Base-by-base conservation (phyloP, 2,329 filamentous ascomycete species). In the Colletotrichum theobromicola region DNA sequence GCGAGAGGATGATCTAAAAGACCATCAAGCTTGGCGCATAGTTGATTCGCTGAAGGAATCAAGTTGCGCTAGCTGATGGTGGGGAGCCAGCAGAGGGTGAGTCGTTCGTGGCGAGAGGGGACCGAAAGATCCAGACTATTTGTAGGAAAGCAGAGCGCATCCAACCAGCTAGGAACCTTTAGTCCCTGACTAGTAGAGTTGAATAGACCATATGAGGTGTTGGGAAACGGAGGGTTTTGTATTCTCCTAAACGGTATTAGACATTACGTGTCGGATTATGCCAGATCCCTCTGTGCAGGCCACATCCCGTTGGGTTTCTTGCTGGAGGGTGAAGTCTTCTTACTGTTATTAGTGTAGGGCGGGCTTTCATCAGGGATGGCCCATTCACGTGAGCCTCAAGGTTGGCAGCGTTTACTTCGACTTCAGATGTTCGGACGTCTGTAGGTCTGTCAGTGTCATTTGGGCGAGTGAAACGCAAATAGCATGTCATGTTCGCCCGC, bases 231-330 rank as follows among this genome's bases (percentile, higher is more conserved):
- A 63, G 16, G 34, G 67, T 50, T 50, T 58, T 32, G 12, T 9
- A 7, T 37, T 55, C 24, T 26, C 24, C 13, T 35, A 73, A 46
- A 30, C 18, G 21, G 32, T 16, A 62, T 42, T 34, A 46, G 21
- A 28, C 46, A 32, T 66, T 71, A 42, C 71, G 61, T 71, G 71
- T 74, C 71, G 71, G 71, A 74, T 74, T 70, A 66, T 62, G 61
- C 67, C 67, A 50, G 30, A 37, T 24, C 28, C 5, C 9, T 18
- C 26, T 1, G 6, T 71, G 24, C 61, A 74, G 42, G 53, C 67
- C 30, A 28, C 37, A 66, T 35, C 71, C 66, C 16, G 24, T 60
- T 5, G 18, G 1, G 15, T n/a, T 7, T 50, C 21, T 28, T 21
- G 26, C 1, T 13, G 37, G 30, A 58, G 21, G 13, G 57, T 10